These are phyloP conservation scores for Saturnispora dispora DNA, from an alignment of 805 yeast genomes.

Conservation along the genomic window DNA sequence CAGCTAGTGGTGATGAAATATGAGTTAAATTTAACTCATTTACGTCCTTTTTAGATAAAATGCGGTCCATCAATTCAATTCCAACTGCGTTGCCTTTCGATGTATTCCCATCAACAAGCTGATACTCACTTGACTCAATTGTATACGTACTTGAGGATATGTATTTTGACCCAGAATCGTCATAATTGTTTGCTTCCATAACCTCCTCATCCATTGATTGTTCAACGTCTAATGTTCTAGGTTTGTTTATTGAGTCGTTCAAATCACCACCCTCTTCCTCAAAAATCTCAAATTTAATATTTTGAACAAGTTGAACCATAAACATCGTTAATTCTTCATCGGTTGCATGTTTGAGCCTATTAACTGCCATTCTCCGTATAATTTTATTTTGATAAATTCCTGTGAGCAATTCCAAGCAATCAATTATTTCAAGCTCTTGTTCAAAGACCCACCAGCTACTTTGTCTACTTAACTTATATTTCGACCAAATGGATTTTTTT, in stretches of 20 bases:
- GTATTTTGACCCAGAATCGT: background rate
- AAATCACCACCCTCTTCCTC: conserved; percentile 15
- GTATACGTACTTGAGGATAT: conserved; percentile 14
- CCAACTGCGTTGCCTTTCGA: conserved; percentile 16
- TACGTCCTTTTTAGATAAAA: conserved; percentile 9
- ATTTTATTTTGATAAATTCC: conserved; percentile 63
- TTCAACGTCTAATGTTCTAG: conserved; percentile 6
- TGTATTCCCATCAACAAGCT: conserved; percentile 20
- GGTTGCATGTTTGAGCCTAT: conserved; percentile 64
- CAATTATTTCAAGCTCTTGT: conserved; percentile 28
- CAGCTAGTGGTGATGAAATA: conserved; percentile 52
- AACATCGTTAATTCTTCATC: conserved; percentile 77
- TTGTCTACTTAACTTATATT: background rate
- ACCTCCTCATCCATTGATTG: conserved; percentile 7
- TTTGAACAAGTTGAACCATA: conserved; percentile 83
- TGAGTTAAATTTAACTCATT: conserved; percentile 13
- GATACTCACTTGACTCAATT: conserved; percentile 27
- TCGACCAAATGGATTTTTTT: conserved; percentile 1
- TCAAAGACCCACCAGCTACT: conserved; percentile 24
- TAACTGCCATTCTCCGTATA: conserved; percentile 82
- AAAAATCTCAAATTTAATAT: conserved; percentile 64
- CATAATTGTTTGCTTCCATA: conserved; percentile 13
- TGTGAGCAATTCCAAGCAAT: conserved; percentile 66
- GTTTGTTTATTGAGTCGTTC: background rate
- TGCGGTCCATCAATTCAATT: conserved; percentile 18